Evolutionary conservation across 306 rosid genomes (phyloP).

Genomic region (Trifolium repens): DNA sequence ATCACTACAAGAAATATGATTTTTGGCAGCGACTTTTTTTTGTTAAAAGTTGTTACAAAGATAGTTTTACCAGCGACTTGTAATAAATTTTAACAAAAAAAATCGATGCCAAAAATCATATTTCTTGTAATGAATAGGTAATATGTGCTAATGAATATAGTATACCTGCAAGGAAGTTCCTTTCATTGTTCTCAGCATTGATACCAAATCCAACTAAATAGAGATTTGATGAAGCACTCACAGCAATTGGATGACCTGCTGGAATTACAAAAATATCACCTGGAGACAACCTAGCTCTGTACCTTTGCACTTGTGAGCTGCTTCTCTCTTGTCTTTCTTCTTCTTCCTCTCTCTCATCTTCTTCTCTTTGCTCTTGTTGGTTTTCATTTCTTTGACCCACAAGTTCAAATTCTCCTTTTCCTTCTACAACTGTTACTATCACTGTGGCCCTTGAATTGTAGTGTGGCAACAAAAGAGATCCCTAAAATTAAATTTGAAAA

Average conservation of each 20-base stretch:
- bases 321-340: background rate
- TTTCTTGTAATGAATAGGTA: no score
- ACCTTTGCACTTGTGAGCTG: conserved; percentile 11
- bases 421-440: background rate
- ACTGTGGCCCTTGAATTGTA: conserved; percentile 29
- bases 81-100: no score
- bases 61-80: no score
- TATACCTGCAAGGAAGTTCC: conserved; percentile 59
- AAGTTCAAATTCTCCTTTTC: conserved; percentile 31
- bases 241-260: conserved; percentile 44
- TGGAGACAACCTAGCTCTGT: conserved; percentile 17
- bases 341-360: background rate
- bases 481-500: conserved; percentile 29
- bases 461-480: conserved; percentile 39
- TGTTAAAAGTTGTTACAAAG: no score
- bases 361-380: background rate
- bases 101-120: no score
- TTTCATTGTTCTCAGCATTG: conserved; percentile 48
- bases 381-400: background rate
- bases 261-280: conserved; percentile 46
- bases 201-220: conserved; percentile 42
- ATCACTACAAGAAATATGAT: no score
- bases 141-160: background rate
- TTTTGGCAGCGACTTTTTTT: no score
- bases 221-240: conserved; percentile 41